Percentiles rank a stretch among this genome's conserved stretches.
Conservation (phyloP, 257 asterid genomes). For the Handroanthus guayacan region DNA sequence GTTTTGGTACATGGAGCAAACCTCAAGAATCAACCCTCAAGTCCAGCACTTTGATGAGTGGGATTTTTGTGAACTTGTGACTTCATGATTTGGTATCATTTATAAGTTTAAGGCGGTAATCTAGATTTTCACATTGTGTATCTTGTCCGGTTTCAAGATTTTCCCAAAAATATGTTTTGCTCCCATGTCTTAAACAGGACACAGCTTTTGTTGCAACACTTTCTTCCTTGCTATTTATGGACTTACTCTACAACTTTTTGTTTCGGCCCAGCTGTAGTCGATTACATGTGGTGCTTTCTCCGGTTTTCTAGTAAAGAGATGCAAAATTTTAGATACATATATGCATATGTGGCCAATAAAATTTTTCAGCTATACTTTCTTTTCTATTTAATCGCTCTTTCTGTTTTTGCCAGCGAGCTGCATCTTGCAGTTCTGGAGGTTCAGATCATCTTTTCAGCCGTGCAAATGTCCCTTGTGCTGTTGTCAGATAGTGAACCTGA, state of each 20-base stretch:
- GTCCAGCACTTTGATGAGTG: neutral
- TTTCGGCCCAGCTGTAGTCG: neutral
- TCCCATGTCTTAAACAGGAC: neutral
- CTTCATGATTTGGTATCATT: too few relatives aligned
- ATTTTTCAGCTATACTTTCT: neutral
- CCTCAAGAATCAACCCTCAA: too few relatives aligned
- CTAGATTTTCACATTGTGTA: neutral
- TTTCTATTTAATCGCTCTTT: neutral
- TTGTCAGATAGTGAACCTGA: constrained; percentile 52
- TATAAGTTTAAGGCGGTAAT: neutral
- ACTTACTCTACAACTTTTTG: neutral
- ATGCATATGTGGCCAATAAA: neutral
- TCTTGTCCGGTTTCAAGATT: neutral
- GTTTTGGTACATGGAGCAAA: too few relatives aligned
- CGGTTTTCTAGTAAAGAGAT: neutral
- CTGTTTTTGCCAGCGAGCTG: constrained; percentile 53
- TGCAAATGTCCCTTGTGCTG: constrained; percentile 78
- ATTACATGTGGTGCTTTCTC: neutral
- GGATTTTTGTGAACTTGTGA: neutral
- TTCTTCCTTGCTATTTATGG: neutral
- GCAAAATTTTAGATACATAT: neutral
- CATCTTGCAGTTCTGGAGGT: constrained; percentile 68
- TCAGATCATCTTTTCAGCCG: constrained; percentile 49
- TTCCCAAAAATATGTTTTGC: neutral
- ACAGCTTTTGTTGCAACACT: neutral